phyloP scores from a whole-genome alignment of 129 eudicot genomes.

The Artemisia tridentata region DNA sequence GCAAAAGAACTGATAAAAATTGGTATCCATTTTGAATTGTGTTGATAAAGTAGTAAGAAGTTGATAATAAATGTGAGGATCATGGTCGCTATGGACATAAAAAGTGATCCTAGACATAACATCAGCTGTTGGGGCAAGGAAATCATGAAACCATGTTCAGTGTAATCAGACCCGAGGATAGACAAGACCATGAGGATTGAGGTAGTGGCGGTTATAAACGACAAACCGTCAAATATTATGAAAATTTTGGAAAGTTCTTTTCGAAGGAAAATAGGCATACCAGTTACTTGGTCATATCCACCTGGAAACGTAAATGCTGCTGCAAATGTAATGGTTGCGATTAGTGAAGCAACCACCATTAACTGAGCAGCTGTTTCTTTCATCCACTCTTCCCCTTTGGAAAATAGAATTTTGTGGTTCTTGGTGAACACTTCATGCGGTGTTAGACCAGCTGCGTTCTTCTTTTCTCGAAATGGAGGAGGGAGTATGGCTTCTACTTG shows the following conservation, averaged over 20 bases:
- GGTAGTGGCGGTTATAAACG: constrained; percentile 21
- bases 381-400: constrained; percentile 29
- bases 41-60: constrained; percentile 20
- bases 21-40: constrained; percentile 22
- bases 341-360: constrained; percentile 24
- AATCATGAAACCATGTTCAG: constrained; percentile 25
- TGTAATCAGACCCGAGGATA: constrained; percentile 22
- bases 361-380: constrained; percentile 24
- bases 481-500: constrained; percentile 18
- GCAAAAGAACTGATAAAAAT: constrained; percentile 23
- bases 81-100: constrained; percentile 24
- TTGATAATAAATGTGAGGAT: constrained; percentile 20
- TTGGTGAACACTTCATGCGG: constrained; percentile 29
- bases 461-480: constrained; percentile 23
- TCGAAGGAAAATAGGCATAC: constrained; percentile 19
- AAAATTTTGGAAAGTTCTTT: constrained; percentile 24
- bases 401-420: constrained; percentile 20
- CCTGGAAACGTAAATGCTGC: constrained; percentile 34
- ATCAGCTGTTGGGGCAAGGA: constrained; percentile 25
- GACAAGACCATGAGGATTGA: constrained; percentile 29
- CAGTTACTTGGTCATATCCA: constrained; percentile 24
- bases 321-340: constrained; percentile 31
- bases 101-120: constrained; percentile 22
- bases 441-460: constrained; percentile 21
- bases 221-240: constrained; percentile 21